Conservation (phyloP, 2,329 filamentous ascomycete species). For the Ambrosiella beaveri region DNA sequence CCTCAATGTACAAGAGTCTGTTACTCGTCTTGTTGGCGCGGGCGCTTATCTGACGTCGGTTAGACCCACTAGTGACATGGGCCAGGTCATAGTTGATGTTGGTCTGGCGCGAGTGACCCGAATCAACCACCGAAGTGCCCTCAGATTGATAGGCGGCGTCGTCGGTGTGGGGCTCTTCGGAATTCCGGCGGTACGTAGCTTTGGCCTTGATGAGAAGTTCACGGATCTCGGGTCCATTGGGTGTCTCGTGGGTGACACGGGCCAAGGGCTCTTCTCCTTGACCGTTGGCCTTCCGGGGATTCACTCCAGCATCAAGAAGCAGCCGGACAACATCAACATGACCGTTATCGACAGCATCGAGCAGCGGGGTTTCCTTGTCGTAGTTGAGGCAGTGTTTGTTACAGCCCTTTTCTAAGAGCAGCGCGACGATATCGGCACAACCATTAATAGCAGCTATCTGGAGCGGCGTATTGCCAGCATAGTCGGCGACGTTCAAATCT, state of each 20-base stretch:
- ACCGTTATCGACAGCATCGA: constrained; percentile 92
- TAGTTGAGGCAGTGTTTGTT: constrained; percentile 64
- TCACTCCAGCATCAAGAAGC: constrained; percentile 70
- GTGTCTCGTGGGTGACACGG: constrained; percentile 54
- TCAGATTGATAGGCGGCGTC: constrained; percentile 29
- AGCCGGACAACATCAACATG: constrained; percentile 78
- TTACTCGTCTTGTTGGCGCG: constrained; percentile 48
- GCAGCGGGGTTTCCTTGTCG: constrained; percentile 79
- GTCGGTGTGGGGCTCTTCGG: constrained; percentile 10
- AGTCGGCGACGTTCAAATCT: constrained; percentile 77
- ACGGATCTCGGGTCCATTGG: constrained; percentile 67
- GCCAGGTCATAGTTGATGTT: constrained; percentile 19
- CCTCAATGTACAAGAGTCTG: constrained; percentile 43
- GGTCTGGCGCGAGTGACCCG: constrained; percentile 24
- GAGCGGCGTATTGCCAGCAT: constrained; percentile 88
- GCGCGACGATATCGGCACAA: constrained; percentile 69
- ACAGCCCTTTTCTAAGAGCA: constrained; percentile 71
- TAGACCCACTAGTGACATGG: constrained; percentile 10
- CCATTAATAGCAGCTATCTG: constrained; percentile 86
- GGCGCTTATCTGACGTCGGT: constrained; percentile 35
- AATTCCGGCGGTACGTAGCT: constrained; percentile 9
- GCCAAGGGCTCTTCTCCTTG: constrained; percentile 85
- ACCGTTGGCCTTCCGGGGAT: constrained; percentile 81
- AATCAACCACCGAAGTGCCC: constrained; percentile 20
- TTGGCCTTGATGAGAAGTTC: constrained; percentile 23